phyloP scores from a whole-genome alignment of 305 asterid genomes.

The Fraxinus floribunda region DNA sequence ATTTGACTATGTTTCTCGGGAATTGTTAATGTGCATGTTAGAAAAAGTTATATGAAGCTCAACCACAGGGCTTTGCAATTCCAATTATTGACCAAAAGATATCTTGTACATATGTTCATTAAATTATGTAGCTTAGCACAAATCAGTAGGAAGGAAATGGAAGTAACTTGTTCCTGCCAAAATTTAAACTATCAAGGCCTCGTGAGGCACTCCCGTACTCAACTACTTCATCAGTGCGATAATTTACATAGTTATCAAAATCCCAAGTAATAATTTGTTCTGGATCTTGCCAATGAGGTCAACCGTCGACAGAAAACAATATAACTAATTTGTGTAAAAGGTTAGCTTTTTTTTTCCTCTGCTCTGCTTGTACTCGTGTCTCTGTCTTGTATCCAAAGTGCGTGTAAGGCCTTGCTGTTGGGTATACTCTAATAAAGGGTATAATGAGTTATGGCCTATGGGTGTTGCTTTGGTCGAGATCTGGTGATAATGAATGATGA shows the following conservation, averaged over 20 bases:
- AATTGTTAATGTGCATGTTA: not conserved
- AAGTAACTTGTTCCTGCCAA: not conserved
- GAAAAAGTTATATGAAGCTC: constrained; percentile 21
- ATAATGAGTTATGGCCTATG: not conserved
- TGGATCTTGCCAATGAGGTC: not conserved
- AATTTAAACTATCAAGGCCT: not conserved
- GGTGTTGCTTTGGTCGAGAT: not conserved
- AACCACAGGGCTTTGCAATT: not conserved
- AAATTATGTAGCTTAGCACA: not conserved
- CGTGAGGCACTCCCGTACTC: not conserved
- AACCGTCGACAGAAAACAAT: not conserved
- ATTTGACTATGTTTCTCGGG: not conserved
- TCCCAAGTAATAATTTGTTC: not conserved
- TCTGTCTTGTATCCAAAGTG: not conserved
- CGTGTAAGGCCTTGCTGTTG: not conserved
- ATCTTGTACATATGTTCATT: not conserved
- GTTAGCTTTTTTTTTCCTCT: not conserved
- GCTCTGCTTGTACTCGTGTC: not conserved
- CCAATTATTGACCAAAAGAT: not conserved
- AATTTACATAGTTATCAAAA: not conserved
- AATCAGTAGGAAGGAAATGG: not conserved
- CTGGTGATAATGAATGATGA: not conserved
- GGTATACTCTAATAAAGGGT: not conserved
- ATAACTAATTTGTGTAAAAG: not conserved
- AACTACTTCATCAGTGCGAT: not conserved